phyloP scores from a whole-genome alignment of 1,284 basidiomycete genomes.

The Ceratobasidium sp. region DNA sequence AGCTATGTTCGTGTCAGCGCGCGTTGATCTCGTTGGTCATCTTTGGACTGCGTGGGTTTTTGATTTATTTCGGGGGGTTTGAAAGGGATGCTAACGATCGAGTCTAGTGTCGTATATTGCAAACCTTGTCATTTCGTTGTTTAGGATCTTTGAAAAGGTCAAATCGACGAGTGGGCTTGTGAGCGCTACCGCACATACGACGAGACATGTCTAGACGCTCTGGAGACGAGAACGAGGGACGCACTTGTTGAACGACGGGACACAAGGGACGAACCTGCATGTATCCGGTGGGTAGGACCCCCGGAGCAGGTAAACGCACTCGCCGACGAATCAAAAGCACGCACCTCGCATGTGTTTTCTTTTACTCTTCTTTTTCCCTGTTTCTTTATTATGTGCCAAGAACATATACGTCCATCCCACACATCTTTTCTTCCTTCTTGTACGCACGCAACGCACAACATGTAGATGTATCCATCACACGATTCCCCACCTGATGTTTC shows the following conservation, averaged over 20 bases:
- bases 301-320: not conserved
- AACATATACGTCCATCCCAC: not conserved
- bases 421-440: not conserved
- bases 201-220: constrained; percentile 15
- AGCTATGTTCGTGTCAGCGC: constrained; percentile 41
- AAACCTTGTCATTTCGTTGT: constrained; percentile 84
- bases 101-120: constrained; percentile 80
- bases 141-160: constrained; percentile 86
- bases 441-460: not conserved
- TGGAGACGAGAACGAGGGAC: not conserved
- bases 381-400: constrained; percentile 6
- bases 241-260: not conserved
- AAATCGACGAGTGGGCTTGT: constrained; percentile 57
- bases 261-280: not conserved
- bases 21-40: constrained; percentile 42
- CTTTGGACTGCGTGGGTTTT: constrained; percentile 22
- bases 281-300: too few relatives aligned
- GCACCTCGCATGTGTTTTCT: constrained; percentile 3
- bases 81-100: constrained; percentile 76
- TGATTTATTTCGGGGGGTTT: constrained; percentile 39
- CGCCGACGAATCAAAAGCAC: not conserved
- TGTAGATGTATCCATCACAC: constrained; percentile 28
- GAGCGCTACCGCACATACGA: constrained; percentile 3
- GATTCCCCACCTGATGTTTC: constrained; percentile 4
- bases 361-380: constrained; percentile 8